Conservation (phyloP, 2,329 filamentous ascomycete genomes). For the Scleromitrula shiraiana region DNA sequence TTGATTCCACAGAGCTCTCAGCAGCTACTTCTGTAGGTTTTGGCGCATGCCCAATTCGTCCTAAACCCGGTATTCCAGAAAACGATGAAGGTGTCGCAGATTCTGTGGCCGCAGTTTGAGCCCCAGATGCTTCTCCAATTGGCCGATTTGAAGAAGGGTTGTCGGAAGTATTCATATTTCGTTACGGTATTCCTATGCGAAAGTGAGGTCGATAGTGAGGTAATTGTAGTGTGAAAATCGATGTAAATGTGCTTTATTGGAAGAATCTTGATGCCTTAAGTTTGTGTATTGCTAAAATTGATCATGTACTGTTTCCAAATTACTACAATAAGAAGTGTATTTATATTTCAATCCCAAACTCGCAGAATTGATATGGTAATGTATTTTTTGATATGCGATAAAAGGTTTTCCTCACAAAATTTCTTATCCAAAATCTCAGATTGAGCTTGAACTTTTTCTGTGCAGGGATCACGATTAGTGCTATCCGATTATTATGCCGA, state of each 20-base stretch:
- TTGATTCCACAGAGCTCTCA: background rate
- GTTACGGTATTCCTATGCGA: too few relatives aligned
- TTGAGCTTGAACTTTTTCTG: background rate
- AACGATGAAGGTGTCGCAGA: background rate
- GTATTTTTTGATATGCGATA: too few relatives aligned
- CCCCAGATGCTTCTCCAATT: background rate
- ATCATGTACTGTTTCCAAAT: too few relatives aligned
- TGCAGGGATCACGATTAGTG: background rate
- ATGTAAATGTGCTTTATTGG: too few relatives aligned
- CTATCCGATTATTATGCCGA: background rate
- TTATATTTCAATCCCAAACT: too few relatives aligned
- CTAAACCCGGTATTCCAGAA: slow-evolving; percentile 10
- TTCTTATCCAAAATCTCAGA: background rate
- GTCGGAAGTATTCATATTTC: slow-evolving; percentile 1
- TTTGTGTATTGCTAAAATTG: too few relatives aligned
- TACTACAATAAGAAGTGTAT: too few relatives aligned
- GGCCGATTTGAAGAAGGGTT: background rate
- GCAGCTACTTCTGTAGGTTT: background rate
- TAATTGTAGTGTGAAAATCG: background rate
- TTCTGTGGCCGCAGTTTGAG: background rate
- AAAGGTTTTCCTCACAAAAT: slow-evolving; percentile 3
- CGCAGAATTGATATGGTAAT: too few relatives aligned
- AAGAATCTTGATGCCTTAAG: too few relatives aligned
- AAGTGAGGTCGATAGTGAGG: background rate
- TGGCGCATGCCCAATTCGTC: slow-evolving; percentile 9